Evolutionary conservation across 2,329 filamentous ascomycete genomes (phyloP), one percentile per base, ranked within the genome.

Genomic region (Penicillium sp.): DNA sequence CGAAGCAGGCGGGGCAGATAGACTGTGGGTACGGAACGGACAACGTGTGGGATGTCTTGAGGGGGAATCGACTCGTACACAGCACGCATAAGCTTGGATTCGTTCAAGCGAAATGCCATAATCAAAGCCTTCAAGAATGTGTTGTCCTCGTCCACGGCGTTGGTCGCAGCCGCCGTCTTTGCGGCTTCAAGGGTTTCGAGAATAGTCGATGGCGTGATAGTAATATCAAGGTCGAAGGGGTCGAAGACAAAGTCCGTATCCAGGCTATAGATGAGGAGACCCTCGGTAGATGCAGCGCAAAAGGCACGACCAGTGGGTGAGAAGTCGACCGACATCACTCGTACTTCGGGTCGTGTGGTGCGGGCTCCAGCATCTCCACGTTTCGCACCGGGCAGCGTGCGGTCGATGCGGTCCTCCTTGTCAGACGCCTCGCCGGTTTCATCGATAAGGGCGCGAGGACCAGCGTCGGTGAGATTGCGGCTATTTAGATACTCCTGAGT

Each of bases 401-500:
- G 80, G 67, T 96, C 91, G 43, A 87, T 81, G 7, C 91, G 83
- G 56, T 92, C 87, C 67, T 96, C 92, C 12, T 87, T 80, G 66
- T 97, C 93, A 1, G 90, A 95, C 2, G 85, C 87, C 66, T 96
- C 91, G 33, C 88, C 90, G 64, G 87, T 83, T 46, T 90, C 86
- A 64, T 98, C 92, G 15, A 98, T 80, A n/a, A 95, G 81, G 6
- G 80, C 91, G 46, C 80, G 74, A 0, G 93, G 88, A 1, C 93
- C 93, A 12, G 88, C 92, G 72, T 97, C 93, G 9, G 91, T 96
- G 62, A 98, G 80, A 18, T 88, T 78, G 63, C 86, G 89, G 75
- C 89, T 95, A 78, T 95, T 97, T 57, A 98, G 80, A 70, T 95
- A 95, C 68, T 98, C 93, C 66, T 97, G 92, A 0, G 93, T 98